Percentiles rank a stretch among this genome's conserved stretches.
phyloP scores from a whole-genome alignment of 257 asterid species.

The Plantago elongata region DNA sequence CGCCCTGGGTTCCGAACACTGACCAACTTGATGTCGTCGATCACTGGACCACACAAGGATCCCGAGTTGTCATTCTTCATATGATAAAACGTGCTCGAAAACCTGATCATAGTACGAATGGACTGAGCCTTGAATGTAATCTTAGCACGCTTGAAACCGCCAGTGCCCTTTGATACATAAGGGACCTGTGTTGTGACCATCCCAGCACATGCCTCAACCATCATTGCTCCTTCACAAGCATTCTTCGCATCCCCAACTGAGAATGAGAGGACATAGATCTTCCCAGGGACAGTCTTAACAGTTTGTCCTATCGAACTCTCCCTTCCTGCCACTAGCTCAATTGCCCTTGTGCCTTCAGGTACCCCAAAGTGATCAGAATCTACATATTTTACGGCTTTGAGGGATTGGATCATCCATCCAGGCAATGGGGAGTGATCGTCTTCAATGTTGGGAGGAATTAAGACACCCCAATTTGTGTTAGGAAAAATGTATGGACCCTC shows the following conservation, averaged over 20 bases:
- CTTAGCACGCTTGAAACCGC: conserved; percentile 49
- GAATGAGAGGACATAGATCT: conserved; percentile 44
- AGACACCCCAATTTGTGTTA: conserved; percentile 53
- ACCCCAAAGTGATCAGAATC: conserved; percentile 64
- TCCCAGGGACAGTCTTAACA: conserved; percentile 37
- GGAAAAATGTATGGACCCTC: conserved; percentile 80
- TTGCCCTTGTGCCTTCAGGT: conserved; percentile 63
- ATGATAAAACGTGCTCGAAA: conserved; percentile 51
- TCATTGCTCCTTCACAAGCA: conserved; percentile 68
- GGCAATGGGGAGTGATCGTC: conserved; percentile 71
- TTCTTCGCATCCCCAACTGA: conserved; percentile 64
- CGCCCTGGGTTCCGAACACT: conserved; percentile 29
- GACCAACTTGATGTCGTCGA: conserved; percentile 61
- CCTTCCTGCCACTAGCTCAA: conserved; percentile 67
- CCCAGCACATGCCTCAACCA: conserved; percentile 63
- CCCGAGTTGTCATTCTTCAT: conserved; percentile 65
- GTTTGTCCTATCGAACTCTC: conserved; percentile 62
- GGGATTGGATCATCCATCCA: conserved; percentile 79
- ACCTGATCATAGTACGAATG: conserved; percentile 47
- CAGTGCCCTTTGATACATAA: conserved; percentile 52
- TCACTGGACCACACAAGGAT: conserved; percentile 77
- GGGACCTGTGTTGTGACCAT: conserved; percentile 30
- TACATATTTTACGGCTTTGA: conserved; percentile 77
- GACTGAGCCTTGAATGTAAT: conserved; percentile 47
- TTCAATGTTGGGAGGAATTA: conserved; percentile 79